Evolutionary conservation across 2,329 filamentous ascomycete species (phyloP).

Genomic region (Colletotrichum spinosum): DNA sequence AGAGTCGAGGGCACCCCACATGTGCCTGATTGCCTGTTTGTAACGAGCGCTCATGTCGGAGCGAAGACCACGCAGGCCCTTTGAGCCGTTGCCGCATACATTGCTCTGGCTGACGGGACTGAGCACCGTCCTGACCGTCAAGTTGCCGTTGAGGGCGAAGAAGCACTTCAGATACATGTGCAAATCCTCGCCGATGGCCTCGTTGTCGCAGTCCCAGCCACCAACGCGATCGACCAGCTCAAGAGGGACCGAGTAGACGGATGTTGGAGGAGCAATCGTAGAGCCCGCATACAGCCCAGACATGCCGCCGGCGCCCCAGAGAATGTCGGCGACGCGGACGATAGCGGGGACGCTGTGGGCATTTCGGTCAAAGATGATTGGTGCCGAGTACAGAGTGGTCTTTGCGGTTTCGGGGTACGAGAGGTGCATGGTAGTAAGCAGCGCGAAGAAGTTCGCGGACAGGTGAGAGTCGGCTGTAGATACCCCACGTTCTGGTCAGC

Average conservation of each 20-base stretch:
- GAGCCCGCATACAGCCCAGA: conserved; percentile 75
- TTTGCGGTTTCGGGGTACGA: conserved; percentile 68
- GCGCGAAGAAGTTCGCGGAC: conserved; percentile 73
- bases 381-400: conserved; percentile 75
- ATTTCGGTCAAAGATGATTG: conserved; percentile 81
- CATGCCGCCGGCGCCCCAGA: conserved; percentile 78
- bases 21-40: conserved; percentile 78
- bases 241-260: conserved; percentile 78
- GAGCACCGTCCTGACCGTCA: conserved; percentile 72
- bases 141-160: conserved; percentile 77
- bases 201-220: conserved; percentile 77
- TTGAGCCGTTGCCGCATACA: conserved; percentile 68
- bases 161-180: conserved; percentile 86
- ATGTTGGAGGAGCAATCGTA: conserved; percentile 75
- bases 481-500: conserved; percentile 42
- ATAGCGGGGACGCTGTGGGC: conserved; percentile 74
- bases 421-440: conserved; percentile 73
- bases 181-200: conserved; percentile 80
- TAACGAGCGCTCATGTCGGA: conserved; percentile 74
- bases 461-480: conserved; percentile 76
- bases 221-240: conserved; percentile 75
- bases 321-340: conserved; percentile 77
- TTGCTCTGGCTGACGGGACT: conserved; percentile 81
- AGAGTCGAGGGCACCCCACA: conserved; percentile 80
- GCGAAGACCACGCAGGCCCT: conserved; percentile 64